phyloP scores from a whole-genome alignment of 2,329 filamentous ascomycete species.

The Emmonsiellopsis sp. region DNA sequence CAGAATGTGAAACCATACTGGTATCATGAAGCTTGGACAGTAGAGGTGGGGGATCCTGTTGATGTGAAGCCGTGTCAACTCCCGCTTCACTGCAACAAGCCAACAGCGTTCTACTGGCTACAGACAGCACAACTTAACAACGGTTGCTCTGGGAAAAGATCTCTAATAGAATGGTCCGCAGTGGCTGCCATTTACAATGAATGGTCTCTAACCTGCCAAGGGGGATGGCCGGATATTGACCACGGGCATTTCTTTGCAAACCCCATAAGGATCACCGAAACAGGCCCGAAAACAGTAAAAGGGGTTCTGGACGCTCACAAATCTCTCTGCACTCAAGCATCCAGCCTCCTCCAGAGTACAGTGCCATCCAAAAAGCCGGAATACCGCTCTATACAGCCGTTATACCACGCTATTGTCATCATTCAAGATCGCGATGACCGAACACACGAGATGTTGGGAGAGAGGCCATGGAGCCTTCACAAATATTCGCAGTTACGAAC shows the following conservation, averaged over 20 bases:
- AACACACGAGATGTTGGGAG: not conserved
- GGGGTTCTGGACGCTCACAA: not conserved
- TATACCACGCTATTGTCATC: constrained; percentile 1
- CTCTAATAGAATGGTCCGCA: not conserved
- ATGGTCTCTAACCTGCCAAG: not conserved
- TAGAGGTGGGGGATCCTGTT: not conserved
- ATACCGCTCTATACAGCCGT: not conserved
- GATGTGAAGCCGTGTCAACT: not conserved
- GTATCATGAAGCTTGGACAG: not conserved
- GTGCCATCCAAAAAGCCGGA: not conserved
- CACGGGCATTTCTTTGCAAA: not conserved
- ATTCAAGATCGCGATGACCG: not conserved
- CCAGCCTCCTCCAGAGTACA: not conserved
- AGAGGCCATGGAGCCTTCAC: not conserved
- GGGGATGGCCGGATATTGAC: not conserved
- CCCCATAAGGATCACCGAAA: not conserved
- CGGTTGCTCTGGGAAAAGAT: not conserved
- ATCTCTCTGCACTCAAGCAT: not conserved
- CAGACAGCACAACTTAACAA: not conserved
- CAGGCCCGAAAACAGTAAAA: not conserved
- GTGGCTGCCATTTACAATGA: not conserved
- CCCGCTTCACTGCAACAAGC: not conserved
- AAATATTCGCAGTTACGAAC: not conserved
- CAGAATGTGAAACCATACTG: not conserved
- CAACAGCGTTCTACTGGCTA: not conserved